Evolutionary conservation across 2,329 filamentous ascomycete genomes (phyloP).

Genomic region (Elsinoe ampelina): DNA sequence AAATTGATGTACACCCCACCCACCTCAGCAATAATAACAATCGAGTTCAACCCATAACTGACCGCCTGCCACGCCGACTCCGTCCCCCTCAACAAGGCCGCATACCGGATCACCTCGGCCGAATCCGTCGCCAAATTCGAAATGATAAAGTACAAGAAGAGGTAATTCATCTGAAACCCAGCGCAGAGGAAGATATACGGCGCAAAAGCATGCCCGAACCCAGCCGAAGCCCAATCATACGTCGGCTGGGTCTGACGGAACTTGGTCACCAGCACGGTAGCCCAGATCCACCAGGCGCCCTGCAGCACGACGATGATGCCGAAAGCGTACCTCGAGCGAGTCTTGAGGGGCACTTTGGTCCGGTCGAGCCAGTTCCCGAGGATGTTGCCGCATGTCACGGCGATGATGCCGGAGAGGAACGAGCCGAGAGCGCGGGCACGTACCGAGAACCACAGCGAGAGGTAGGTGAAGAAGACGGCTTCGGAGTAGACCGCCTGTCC

Average conservation of each 20-base stretch:
- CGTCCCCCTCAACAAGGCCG: conserved; percentile 58
- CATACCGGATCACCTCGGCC: conserved; percentile 57
- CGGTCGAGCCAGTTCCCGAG: conserved; percentile 57
- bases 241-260: conserved; percentile 49
- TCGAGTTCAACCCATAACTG: conserved; percentile 57
- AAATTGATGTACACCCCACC: conserved; percentile 65
- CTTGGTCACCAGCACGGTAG: conserved; percentile 53
- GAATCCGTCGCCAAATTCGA: conserved; percentile 54
- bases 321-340: conserved; percentile 48
- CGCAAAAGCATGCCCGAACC: conserved; percentile 58
- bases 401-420: conserved; percentile 59
- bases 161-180: conserved; percentile 64
- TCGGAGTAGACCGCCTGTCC: conserved; percentile 63
- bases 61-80: conserved; percentile 66
- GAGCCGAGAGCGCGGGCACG: conserved; percentile 60
- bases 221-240: conserved; percentile 55
- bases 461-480: conserved; percentile 60
- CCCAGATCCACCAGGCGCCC: conserved; percentile 66
- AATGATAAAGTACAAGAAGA: conserved; percentile 65
- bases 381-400: conserved; percentile 55
- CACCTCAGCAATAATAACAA: conserved; percentile 54
- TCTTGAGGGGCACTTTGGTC: conserved; percentile 45
- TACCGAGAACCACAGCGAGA: conserved; percentile 57
- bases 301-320: conserved; percentile 47
- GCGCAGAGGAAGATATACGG: conserved; percentile 59